A percentile compares a stretch with the other conserved stretches of the same genome.
phyloP scores from a whole-genome alignment of 2,329 filamentous ascomycete genomes.

The Colletotrichum sp. region DNA sequence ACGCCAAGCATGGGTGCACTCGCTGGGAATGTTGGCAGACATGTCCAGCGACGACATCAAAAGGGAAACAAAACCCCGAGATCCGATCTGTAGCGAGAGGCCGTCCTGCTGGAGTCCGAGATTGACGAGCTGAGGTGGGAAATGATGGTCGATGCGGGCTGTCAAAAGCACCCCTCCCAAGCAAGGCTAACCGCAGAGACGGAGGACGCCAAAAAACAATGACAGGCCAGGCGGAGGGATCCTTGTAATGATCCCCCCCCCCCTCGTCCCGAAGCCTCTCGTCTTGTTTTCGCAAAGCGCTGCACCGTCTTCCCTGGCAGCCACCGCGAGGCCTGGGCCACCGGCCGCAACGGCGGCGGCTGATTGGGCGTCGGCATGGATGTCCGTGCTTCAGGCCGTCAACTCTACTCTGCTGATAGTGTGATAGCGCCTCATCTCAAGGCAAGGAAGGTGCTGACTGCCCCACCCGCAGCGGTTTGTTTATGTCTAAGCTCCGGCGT shows the following conservation, averaged over 20 bases:
- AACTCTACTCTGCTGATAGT: background rate
- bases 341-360: background rate
- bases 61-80: background rate
- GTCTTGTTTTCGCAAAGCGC: background rate
- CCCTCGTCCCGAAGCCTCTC: background rate
- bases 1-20: background rate
- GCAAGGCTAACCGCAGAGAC: background rate
- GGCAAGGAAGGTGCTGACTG: background rate
- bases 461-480: slow-evolving; percentile 18
- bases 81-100: background rate
- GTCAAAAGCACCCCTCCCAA: background rate
- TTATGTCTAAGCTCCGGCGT: slow-evolving; percentile 21
- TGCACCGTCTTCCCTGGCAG: background rate
- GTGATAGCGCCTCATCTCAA: background rate
- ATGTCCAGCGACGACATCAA: background rate
- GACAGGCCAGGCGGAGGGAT: background rate
- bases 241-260: slow-evolving; percentile 1
- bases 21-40: background rate
- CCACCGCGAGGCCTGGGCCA: background rate
- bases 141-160: background rate
- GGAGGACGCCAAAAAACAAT: background rate
- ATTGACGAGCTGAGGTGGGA: background rate
- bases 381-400: background rate
- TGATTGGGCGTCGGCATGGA: background rate
- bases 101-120: background rate